These are phyloP conservation scores for Xylariaceae sp. DNA, from an alignment of 2,329 filamentous ascomycete genomes.

Conservation along the genomic window DNA sequence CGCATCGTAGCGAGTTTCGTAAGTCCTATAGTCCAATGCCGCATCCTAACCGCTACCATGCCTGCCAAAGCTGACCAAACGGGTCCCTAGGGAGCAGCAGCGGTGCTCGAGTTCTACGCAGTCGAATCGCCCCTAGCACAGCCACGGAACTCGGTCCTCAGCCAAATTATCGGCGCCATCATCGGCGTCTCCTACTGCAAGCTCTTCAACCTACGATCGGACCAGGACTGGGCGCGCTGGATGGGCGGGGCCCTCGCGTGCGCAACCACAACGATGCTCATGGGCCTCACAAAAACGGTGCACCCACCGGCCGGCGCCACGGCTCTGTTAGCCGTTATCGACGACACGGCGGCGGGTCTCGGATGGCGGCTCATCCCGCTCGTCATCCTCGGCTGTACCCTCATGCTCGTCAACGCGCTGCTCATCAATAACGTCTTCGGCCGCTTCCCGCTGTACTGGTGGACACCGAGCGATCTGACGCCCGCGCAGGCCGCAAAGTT, in stretches of 20 bases:
- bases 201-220: conserved; percentile 51
- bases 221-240: conserved; percentile 52
- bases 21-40: conserved; percentile 32
- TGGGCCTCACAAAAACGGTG: conserved; percentile 66
- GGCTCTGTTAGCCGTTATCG: conserved; percentile 61
- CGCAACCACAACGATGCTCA: conserved; percentile 56
- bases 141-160: conserved; percentile 62
- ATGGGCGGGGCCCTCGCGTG: conserved; percentile 61
- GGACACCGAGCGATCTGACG: conserved; percentile 42
- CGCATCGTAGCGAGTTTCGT: conserved; percentile 67
- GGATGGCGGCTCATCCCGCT: conserved; percentile 67
- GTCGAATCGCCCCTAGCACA: conserved; percentile 69
- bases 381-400: conserved; percentile 51
- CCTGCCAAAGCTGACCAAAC: background rate
- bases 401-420: conserved; percentile 60
- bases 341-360: conserved; percentile 46
- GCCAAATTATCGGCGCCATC: conserved; percentile 59
- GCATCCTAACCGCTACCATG: no score
- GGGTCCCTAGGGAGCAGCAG: conserved; percentile 57
- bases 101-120: conserved; percentile 68
- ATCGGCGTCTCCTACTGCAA: conserved; percentile 60
- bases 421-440: conserved; percentile 65
- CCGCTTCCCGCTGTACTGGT: conserved; percentile 67
- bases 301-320: conserved; percentile 73
- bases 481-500: background rate